Percentiles rank a stretch among this genome's conserved stretches.
phyloP scores from a whole-genome alignment of 345 rosid species.

The Microcos paniculata region DNA sequence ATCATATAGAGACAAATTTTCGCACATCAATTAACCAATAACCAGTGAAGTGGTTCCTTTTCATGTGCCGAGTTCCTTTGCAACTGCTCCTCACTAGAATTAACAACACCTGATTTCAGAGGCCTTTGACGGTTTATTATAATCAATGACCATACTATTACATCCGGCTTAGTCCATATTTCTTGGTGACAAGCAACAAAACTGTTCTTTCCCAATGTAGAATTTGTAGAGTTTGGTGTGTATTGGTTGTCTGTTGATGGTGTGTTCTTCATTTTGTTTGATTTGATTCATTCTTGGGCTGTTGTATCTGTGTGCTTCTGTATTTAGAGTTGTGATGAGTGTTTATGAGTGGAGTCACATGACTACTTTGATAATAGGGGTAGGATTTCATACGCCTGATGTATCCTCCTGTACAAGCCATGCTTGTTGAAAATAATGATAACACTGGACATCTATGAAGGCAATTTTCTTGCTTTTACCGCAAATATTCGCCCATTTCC shows the following conservation, averaged over 20 bases:
- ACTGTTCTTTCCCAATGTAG: slow-evolving; percentile 1
- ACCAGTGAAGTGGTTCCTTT: background rate
- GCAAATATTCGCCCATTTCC: background rate
- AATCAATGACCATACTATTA: background rate
- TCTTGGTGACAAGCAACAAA: background rate
- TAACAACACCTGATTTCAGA: background rate
- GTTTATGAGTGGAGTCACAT: background rate
- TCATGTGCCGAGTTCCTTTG: background rate
- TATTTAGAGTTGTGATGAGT: background rate
- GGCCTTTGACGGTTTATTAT: slow-evolving; percentile 2
- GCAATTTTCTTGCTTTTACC: background rate
- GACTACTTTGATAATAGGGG: background rate
- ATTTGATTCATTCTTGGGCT: slow-evolving; percentile 13
- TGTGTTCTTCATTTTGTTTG: background rate
- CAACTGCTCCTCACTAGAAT: background rate
- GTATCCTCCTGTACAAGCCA: background rate
- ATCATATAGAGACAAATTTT: slow-evolving; percentile 24
- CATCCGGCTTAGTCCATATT: background rate
- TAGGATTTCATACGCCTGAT: background rate
- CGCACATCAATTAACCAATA: background rate
- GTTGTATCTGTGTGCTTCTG: background rate
- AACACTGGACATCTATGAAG: background rate
- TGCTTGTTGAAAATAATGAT: background rate
- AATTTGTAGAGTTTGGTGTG: slow-evolving; percentile 18
- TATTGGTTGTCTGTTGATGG: background rate